Evolutionary conservation across 164 flowering plant genomes (phyloP), one percentile per base, ranked within the genome.

Genomic region (Magnolia officinalis): DNA sequence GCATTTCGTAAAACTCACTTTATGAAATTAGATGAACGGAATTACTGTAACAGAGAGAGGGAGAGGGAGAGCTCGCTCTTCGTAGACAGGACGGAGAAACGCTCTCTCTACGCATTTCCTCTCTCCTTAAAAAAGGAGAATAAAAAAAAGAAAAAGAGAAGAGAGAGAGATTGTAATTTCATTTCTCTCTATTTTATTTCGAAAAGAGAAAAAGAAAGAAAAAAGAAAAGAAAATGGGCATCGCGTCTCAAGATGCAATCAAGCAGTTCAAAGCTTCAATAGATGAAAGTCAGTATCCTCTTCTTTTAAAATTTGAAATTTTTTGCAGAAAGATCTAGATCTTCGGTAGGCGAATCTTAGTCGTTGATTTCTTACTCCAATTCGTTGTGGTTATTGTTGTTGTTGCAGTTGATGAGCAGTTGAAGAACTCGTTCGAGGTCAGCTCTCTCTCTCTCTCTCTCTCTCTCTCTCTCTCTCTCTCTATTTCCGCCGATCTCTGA

Each of bases 221-320:
- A 77, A 81, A 90, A 65, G 6, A 19, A 67, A 37, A 13, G 61
- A 72, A 77, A 81, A 90, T 90, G 94, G 90, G 83, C 70, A 78
- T 75, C 74, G 85, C 68, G 70, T 76, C 86, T 10, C 78, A 82
- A 29, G 92, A 89, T 78, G 89, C 89, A 31, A 74, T 91, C 82
- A 71, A 76, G 78, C 87, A 89, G 77, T 81, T 91, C 29, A 80
- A 83, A 59, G 84, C 82, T 31, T 72, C 87, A 13, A 83, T 90
- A 75, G 90, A 90, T 79, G 81, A 80, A 86, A 83, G 96, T 88
- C 20, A 76, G 79, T 21, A 16, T 61, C 67, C 1, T n/a, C 29
- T 24, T 58, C 11, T 71, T 29, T 14, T 20, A n/a, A 31, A 20
- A 73, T 69, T 71, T 52, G 11, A 19, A 23, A 2, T 45, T 72